These are phyloP conservation scores for Thermothielavioides terrestris DNA, from an alignment of 495 filamentous ascomycete genomes.

Conservation along the genomic window DNA sequence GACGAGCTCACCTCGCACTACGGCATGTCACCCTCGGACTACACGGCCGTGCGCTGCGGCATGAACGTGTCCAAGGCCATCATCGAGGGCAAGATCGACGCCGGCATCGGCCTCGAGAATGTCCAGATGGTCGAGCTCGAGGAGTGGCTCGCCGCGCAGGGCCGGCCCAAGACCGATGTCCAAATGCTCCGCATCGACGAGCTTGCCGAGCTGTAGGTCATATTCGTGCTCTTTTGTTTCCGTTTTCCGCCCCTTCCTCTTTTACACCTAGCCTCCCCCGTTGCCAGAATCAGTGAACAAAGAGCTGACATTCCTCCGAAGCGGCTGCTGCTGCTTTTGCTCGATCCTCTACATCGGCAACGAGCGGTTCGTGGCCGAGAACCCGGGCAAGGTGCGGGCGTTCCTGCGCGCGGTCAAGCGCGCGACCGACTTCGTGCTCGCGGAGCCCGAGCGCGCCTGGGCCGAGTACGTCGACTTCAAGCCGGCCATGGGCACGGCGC, in stretches of 20 bases:
- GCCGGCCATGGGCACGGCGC: slow-evolving; percentile 53
- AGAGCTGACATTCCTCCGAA: too few relatives aligned
- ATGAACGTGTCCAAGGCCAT: slow-evolving; percentile 46
- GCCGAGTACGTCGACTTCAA: slow-evolving; percentile 59
- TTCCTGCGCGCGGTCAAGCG: slow-evolving; percentile 62
- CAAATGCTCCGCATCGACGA: slow-evolving; percentile 69
- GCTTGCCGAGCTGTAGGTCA: slow-evolving; percentile 58
- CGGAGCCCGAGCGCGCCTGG: slow-evolving; percentile 48
- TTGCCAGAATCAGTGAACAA: too few relatives aligned
- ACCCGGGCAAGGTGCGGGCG: slow-evolving; percentile 48
- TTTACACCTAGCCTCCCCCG: too few relatives aligned
- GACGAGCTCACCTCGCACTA: slow-evolving; percentile 66
- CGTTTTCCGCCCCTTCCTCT: too few relatives aligned
- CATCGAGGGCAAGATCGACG: slow-evolving; percentile 56
- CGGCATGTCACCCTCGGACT: slow-evolving; percentile 59
- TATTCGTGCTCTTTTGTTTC: too few relatives aligned
- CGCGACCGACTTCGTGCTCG: slow-evolving; percentile 57
- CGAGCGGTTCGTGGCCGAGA: slow-evolving; percentile 52
- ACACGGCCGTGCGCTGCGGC: slow-evolving; percentile 55
- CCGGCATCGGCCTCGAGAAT: slow-evolving; percentile 64
- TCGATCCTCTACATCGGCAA: slow-evolving; percentile 63
- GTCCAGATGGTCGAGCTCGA: slow-evolving; percentile 68
- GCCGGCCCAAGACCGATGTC: slow-evolving; percentile 50
- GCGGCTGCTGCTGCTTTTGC: slow-evolving; percentile 72
- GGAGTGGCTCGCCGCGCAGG: slow-evolving; percentile 55